These are phyloP conservation scores for Hericium alpestre DNA, from an alignment of 768 basidiomycete species.

Conservation along the genomic window DNA sequence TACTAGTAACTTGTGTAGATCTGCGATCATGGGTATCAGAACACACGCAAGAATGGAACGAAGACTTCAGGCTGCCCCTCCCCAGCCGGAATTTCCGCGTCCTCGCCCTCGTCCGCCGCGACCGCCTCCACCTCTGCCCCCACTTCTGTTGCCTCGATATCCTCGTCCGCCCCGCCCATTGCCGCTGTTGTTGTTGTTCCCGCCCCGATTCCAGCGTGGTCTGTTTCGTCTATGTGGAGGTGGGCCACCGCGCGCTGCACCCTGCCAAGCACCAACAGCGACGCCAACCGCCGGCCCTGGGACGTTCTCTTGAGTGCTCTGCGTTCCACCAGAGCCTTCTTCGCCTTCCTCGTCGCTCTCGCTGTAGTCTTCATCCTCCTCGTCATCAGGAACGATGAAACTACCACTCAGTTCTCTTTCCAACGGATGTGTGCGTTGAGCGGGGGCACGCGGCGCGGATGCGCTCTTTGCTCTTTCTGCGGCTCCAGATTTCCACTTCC, in stretches of 20 bases:
- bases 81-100: neutral
- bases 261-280: neutral
- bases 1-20: too few species aligned
- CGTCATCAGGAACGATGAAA: neutral
- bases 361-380: neutral
- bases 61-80: neutral
- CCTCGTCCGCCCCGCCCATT: neutral
- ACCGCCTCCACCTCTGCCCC: neutral
- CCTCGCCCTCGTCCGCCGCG: neutral
- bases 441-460: neutral
- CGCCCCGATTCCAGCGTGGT: neutral
- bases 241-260: neutral
- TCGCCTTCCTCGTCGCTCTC: neutral
- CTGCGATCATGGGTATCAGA: neutral
- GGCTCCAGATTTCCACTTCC: slow-evolving; percentile 9
- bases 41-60: neutral
- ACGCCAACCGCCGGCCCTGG: neutral
- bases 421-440: neutral
- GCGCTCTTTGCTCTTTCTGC: neutral
- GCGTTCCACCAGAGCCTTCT: neutral
- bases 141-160: neutral
- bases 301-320: neutral
- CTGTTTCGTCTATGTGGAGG: neutral
- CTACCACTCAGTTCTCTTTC: neutral
- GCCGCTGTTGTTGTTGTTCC: neutral